phyloP scores from a whole-genome alignment of 768 basidiomycete species.

The Boletus subcaerulescens region DNA sequence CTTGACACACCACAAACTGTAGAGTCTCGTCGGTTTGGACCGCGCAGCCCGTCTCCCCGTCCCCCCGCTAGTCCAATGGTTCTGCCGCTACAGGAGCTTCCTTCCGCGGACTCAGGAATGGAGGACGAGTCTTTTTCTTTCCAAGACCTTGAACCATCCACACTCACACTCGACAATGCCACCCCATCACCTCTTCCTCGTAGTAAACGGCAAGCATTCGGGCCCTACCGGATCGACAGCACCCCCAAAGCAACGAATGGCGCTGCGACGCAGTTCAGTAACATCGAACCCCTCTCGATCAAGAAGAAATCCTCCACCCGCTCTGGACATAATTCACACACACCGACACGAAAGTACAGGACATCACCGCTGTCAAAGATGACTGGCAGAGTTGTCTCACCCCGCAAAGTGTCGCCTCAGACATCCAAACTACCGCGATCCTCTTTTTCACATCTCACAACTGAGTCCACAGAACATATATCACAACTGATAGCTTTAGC shows the following conservation, averaged over 20 bases:
- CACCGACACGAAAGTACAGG: constrained; percentile 38
- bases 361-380: constrained; percentile 53
- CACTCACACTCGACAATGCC: constrained; percentile 29
- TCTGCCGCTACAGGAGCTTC: constrained; percentile 30
- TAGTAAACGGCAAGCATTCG: constrained; percentile 68
- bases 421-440: constrained; percentile 34
- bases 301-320: constrained; percentile 78
- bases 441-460: constrained; percentile 23
- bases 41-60: constrained; percentile 71
- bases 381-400: constrained; percentile 43
- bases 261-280: constrained; percentile 36
- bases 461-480: constrained; percentile 45
- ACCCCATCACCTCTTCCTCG: constrained; percentile 57
- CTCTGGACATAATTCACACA: constrained; percentile 37
- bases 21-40: constrained; percentile 66
- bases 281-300: constrained; percentile 76
- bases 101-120: constrained; percentile 45
- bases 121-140: constrained; percentile 37
- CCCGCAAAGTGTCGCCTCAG: constrained; percentile 56
- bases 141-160: constrained; percentile 25
- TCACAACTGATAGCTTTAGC: constrained; percentile 50
- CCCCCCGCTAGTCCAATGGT: constrained; percentile 46
- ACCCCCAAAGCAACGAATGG: constrained; percentile 46
- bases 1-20: constrained; percentile 46
- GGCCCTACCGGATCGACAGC: constrained; percentile 49